A percentile compares a stretch with the other conserved stretches of the same genome.
Conservation (phyloP, 352 stramenopile species). For the Phytopythium oedochilum region DNA sequence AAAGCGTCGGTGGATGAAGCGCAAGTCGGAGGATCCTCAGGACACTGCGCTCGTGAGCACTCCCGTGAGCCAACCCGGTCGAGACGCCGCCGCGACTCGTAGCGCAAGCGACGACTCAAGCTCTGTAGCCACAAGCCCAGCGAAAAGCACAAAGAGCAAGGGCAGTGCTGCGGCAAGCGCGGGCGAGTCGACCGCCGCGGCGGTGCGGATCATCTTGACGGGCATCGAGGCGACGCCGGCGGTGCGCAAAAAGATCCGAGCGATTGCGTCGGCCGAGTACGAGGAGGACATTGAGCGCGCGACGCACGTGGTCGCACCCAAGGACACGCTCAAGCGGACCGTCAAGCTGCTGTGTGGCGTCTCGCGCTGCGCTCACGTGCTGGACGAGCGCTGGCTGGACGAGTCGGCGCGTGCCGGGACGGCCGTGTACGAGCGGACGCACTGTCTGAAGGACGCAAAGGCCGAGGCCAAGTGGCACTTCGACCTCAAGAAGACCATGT, state of each 20-base stretch:
- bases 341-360: conserved; percentile 61
- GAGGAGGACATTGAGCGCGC: conserved; percentile 45
- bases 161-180: not conserved
- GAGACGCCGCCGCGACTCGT: conserved; percentile 1
- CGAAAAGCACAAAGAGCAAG: not conserved
- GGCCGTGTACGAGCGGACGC: conserved; percentile 14
- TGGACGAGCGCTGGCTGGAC: conserved; percentile 43
- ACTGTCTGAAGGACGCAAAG: conserved; percentile 35
- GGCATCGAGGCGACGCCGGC: conserved; percentile 36
- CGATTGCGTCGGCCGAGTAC: conserved; percentile 31
- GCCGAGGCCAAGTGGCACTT: conserved; percentile 48
- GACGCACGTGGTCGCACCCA: conserved; percentile 48
- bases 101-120: not conserved
- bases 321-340: conserved; percentile 49
- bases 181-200: not conserved
- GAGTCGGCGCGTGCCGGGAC: conserved; percentile 26
- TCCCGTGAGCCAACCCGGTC: conserved; percentile 10
- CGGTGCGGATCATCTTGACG: conserved; percentile 48
- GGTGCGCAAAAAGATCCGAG: conserved; percentile 36
- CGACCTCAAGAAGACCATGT: conserved; percentile 42
- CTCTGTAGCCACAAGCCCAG: not conserved
- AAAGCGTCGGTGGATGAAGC: conserved; percentile 31
- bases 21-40: conserved; percentile 25
- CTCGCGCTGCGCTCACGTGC: conserved; percentile 41
- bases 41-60: conserved; percentile 14